These are phyloP conservation scores for Oryza meridionalis DNA, from an alignment of 176 grass and related monocot species.

Conservation along the genomic window DNA sequence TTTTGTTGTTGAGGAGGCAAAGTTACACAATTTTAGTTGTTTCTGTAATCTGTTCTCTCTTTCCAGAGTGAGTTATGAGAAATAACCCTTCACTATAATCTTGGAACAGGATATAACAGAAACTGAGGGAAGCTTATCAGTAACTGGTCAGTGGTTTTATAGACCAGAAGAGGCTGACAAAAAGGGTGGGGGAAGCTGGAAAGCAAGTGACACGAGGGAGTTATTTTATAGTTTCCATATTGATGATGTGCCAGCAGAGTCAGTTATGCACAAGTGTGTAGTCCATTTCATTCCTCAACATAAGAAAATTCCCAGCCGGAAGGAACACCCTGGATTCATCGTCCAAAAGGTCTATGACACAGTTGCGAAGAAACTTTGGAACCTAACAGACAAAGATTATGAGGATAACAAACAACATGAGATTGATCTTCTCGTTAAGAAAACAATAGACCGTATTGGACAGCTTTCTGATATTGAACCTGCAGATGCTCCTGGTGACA, in stretches of 20 bases:
- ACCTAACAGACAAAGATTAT: slow-evolving; percentile 92
- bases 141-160: slow-evolving; percentile 99
- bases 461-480: slow-evolving; percentile 68
- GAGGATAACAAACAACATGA: slow-evolving; percentile 86
- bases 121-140: slow-evolving; percentile 61
- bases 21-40: slow-evolving; percentile 11
- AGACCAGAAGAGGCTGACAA: slow-evolving; percentile 94
- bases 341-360: slow-evolving; percentile 96
- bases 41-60: slow-evolving; percentile 11
- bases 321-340: slow-evolving; percentile 88
- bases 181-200: slow-evolving; percentile 85
- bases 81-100: slow-evolving; percentile 28
- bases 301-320: slow-evolving; percentile 85
- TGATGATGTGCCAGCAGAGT: slow-evolving; percentile 92
- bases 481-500: slow-evolving; percentile 59
- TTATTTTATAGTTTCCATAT: slow-evolving; percentile 96
- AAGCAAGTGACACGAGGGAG: slow-evolving; percentile 80
- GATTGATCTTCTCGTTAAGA: slow-evolving; percentile 85
- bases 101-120: slow-evolving; percentile 76
- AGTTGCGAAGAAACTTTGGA: slow-evolving; percentile 83
- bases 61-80: neutral
- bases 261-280: slow-evolving; percentile 96
- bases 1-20: neutral
- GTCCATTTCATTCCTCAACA: slow-evolving; percentile 89
- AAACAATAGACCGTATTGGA: slow-evolving; percentile 75